Evolutionary conservation across 352 stramenopile species (phyloP), one percentile per base, ranked within the genome.

Genomic region (Globisporangium paddicum): DNA sequence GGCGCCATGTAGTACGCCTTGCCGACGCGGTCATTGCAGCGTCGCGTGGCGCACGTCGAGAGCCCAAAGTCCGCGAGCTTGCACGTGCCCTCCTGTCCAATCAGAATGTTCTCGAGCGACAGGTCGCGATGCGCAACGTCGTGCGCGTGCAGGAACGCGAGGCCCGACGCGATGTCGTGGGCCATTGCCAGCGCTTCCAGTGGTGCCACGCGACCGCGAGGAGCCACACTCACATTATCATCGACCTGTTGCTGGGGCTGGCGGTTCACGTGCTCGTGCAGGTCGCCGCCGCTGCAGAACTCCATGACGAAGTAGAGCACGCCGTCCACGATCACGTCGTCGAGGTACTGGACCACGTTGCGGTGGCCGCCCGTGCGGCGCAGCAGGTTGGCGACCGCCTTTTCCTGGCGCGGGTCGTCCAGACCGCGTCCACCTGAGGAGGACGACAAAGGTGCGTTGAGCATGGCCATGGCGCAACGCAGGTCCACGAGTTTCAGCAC

Each of bases 1-100:
- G 72, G 72, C 8, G 72, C 75, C 69, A 79, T 82, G 67, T 81
- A 82, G 64, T 75, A 80, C 55, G 69, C 66, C 49, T 82, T 82
- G 53, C 73, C 70, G 28, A 75, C 69, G 32, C 50, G 51, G 44
- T 82, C 76, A 0, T 64, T 58, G 34, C 65, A 61, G 16, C 47
- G 16, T 13, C 25, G 23, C 3, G 46, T 53, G 25, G 64, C 75
- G 32, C 57, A 67, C 61, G 66, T 48, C 62, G 25, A 60, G 41
- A 86, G 68, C 0, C 79, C 75, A 50, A 87, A 86, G 60, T 86
- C 75, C 16, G 64, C 55, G 40, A 87, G 63, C 58, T 89, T 87
- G 64, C 69, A 73, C 42, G 40, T 54, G 9, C 64, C 66, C 7
- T 45, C 37, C 11, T 73, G 64, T 1, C n/a, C n/a, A n/a, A 87